Conservation (phyloP, 805 yeast species). For the Candida montana region DNA sequence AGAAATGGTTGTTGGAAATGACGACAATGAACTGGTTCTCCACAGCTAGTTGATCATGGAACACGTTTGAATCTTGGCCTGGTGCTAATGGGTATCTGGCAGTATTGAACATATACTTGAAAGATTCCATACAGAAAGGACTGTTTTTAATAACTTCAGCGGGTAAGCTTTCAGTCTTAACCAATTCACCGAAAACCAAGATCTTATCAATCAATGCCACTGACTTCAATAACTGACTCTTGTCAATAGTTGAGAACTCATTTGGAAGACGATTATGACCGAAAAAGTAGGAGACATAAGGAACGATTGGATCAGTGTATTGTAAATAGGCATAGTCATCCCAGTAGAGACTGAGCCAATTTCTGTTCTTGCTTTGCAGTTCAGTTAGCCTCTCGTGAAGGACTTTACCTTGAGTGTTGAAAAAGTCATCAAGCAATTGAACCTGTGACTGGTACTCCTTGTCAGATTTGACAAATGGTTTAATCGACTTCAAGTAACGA, state of each 20-base stretch:
- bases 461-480: slow-evolving; percentile 53
- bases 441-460: slow-evolving; percentile 50
- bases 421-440: slow-evolving; percentile 59
- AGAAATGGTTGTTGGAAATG: slow-evolving; percentile 71
- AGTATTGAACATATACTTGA: slow-evolving; percentile 86
- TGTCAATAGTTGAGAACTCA: slow-evolving; percentile 42
- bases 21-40: slow-evolving; percentile 66
- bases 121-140: slow-evolving; percentile 95
- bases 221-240: slow-evolving; percentile 66
- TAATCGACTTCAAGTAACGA: slow-evolving; percentile 65
- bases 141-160: slow-evolving; percentile 71
- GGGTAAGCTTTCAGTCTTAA: slow-evolving; percentile 68
- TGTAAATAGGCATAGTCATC: slow-evolving; percentile 88
- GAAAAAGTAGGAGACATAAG: slow-evolving; percentile 88
- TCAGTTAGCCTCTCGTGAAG: slow-evolving; percentile 62
- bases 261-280: slow-evolving; percentile 61
- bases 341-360: slow-evolving; percentile 94
- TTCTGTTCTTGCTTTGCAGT: slow-evolving; percentile 44
- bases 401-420: slow-evolving; percentile 58
- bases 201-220: slow-evolving; percentile 67
- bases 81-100: slow-evolving; percentile 68
- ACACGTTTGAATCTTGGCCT: slow-evolving; percentile 56
- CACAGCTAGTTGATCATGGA: slow-evolving; percentile 36
- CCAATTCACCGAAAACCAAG: slow-evolving; percentile 56
- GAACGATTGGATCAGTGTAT: slow-evolving; percentile 91